These are phyloP conservation scores for Colletotrichum theobromicola DNA, from an alignment of 2,329 filamentous ascomycete genomes.

Conservation along the genomic window DNA sequence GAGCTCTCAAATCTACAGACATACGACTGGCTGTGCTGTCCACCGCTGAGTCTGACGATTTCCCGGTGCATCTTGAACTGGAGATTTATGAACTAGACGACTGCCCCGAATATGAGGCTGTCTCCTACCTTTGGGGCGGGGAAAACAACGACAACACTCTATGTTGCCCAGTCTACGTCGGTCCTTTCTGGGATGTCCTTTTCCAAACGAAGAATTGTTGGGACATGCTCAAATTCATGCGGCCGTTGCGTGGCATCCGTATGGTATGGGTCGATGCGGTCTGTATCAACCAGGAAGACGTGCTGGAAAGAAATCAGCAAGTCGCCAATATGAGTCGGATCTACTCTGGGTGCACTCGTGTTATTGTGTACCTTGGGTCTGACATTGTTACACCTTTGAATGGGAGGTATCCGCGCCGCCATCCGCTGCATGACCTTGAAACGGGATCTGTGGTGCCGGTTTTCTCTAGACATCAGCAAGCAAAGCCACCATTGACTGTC, in stretches of 20 bases:
- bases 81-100: not conserved
- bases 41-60: not conserved
- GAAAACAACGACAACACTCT: not conserved
- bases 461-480: not conserved
- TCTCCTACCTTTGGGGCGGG: not conserved
- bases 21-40: not conserved
- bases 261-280: constrained; percentile 30
- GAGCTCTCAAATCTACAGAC: not conserved
- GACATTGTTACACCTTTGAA: not conserved
- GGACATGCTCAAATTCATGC: constrained; percentile 25
- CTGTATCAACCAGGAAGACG: constrained; percentile 28
- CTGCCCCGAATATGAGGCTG: not conserved
- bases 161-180: constrained; percentile 3
- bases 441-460: not conserved
- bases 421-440: not conserved
- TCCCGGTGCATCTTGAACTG: not conserved
- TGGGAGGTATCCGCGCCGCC: not conserved
- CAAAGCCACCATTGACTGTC: not conserved
- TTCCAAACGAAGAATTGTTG: constrained; percentile 32
- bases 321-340: constrained; percentile 27
- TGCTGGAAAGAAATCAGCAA: constrained; percentile 24
- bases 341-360: constrained; percentile 25
- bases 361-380: constrained; percentile 24
- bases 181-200: constrained; percentile 30
- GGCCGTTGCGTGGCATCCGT: not conserved